Base-by-base conservation (phyloP, 2,329 filamentous ascomycete species). In the Sporothrix globosa region DNA sequence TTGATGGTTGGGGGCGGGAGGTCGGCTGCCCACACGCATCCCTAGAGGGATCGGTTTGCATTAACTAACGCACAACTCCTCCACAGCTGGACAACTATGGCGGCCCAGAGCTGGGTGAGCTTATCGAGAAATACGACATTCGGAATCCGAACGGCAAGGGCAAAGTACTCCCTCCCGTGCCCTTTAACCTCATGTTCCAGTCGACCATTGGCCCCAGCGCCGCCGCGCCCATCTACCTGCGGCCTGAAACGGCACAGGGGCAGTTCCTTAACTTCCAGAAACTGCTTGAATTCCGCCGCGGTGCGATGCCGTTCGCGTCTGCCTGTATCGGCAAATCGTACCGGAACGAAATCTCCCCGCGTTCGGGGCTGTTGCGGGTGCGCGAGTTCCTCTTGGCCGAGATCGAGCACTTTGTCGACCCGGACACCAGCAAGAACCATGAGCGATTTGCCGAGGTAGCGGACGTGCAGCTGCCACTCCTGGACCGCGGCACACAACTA, bases 171-270 rank as follows among this genome's bases (percentile, higher is more conserved):
- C 90, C 91, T 41, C 96, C 96, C 3, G 91, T 97, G 67, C 86
- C 93, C 53, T 97, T 98, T 88, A 99, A 99, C 83, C 89, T 99
- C 77, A 99, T 99, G 96, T 99, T 98, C 86, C 91, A 94, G 81
- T 97, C 95, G 54, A 86, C 92, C 46, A 98, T 98, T 78, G 96
- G 96, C 73, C 89, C 89, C 27, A 96, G 92, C 83, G 91, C 92
- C 81, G 94, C 96, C 78, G 85, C 91, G 73, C 88, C 91, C 60
- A 94, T 92, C 69, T 97, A 93, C 80, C 85, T 97, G 71, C 88
- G 94, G 69, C 96, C 96, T 54, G 96, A 99, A 82, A 99, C 96
- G 39, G 96, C 96, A 4, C 96, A 99, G 85, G 96, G 96, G 74
- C 96, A 99, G 82, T 99, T 99, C 83, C 84, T 98, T 74, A 97